Evolutionary conservation across 495 filamentous ascomycete species (phyloP), one percentile per base, ranked within the genome.

Genomic region (Lineolata rhizophorae): DNA sequence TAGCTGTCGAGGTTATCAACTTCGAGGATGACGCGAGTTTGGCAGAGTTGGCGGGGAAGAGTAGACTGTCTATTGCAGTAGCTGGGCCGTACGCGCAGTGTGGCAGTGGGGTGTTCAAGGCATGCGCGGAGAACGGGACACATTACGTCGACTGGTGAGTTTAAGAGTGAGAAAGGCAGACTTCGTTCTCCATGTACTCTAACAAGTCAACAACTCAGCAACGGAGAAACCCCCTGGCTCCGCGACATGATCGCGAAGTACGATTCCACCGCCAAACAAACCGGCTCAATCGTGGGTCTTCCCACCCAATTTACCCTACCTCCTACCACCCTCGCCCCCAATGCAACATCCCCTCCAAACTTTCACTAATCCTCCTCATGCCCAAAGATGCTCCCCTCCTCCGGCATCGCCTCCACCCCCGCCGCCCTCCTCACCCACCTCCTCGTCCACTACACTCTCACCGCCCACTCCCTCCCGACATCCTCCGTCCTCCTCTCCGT

Each of bases 61-160:
- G 76, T 2, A 66, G 57, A 30, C 41, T 82, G 25, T 46, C 91
- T 18, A 72, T 91, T 46, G 73, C 78, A 32, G 75, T 71, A 29
- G 65, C 90, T 25, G 82, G 82, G 0, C 82, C 82, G 0, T 92
- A 82, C 50, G 51, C 64, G 42, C 41, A 63, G 14, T 72, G 82
- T 40, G 79, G 79, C 22, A 70, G 72, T 29, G 62, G 65, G 27
- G 76, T 80, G 12, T 70, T 92, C 33, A 71, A 75, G 41, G 79
- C 81, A 12, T 92, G 82, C 47, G 78, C 76, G 27, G 57, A 64
- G 31, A 68, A 67, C 34, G 81, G 82, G 14, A 87, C 80, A 9
- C 79, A 90, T 48, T 90, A 90, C 47, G 54, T 92, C 29, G 82
- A 91, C 55, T n/a, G n/a, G n/a, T n/a, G n/a, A n/a, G n/a, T n/a